Conservation (phyloP, 306 rosid genomes). For the Trifolium subterraneum region DNA sequence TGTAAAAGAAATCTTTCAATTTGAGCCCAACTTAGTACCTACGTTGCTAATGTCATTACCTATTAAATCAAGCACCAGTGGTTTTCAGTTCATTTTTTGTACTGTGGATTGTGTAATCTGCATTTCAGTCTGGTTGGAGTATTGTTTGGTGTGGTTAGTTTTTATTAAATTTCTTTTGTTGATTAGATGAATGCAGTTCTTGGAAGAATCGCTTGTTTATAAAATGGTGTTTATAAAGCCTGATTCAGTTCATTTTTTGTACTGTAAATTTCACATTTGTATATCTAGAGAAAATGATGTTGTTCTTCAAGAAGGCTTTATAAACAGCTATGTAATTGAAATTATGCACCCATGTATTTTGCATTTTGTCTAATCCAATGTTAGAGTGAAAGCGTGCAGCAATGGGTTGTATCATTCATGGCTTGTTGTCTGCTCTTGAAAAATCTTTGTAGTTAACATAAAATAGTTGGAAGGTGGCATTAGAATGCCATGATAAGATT, state of each 20-base stretch:
- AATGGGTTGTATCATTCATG: constrained; percentile 28
- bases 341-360: constrained; percentile 11
- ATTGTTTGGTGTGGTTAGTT: constrained; percentile 25
- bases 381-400: constrained; percentile 16
- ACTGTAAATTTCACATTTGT: constrained; percentile 21
- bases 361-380: too few relatives aligned
- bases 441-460: constrained; percentile 21
- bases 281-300: constrained; percentile 25
- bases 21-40: constrained; percentile 5
- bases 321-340: constrained; percentile 7
- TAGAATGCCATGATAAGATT: constrained; percentile 20
- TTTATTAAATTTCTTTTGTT: constrained; percentile 35
- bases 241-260: constrained; percentile 39
- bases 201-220: constrained; percentile 83
- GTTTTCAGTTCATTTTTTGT: not conserved
- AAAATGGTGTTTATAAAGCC: too few relatives aligned
- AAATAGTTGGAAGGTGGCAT: constrained; percentile 21
- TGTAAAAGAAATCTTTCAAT: constrained; percentile 10
- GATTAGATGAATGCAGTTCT: constrained; percentile 93
- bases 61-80: not conserved
- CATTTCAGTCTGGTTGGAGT: not conserved
- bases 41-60: not conserved
- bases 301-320: constrained; percentile 10
- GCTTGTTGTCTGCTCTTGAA: constrained; percentile 28
- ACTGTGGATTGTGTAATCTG: not conserved